A percentile compares a stretch with the other conserved stretches of the same genome.
Conservation (phyloP, 306 rosid species). For the Mucuna pruriens region DNA sequence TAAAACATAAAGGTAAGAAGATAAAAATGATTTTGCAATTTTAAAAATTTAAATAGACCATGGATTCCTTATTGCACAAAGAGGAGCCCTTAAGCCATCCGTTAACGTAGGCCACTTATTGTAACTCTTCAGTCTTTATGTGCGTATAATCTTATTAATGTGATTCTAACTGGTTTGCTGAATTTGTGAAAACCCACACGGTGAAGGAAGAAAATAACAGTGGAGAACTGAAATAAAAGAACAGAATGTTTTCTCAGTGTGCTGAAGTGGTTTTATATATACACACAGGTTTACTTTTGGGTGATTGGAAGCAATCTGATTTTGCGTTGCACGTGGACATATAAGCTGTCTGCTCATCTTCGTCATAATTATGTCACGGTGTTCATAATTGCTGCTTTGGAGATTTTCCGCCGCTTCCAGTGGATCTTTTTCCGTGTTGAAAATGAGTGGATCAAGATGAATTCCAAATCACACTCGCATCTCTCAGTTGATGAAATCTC, state of each 20-base stretch:
- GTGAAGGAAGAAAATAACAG: conserved; percentile 2
- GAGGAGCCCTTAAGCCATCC: not conserved
- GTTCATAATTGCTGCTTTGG: conserved; percentile 78
- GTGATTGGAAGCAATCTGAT: conserved; percentile 91
- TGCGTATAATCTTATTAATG: too few species aligned
- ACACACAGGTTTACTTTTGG: conserved; percentile 86
- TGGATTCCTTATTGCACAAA: not conserved
- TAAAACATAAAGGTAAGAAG: not conserved
- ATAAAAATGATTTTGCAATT: conserved; percentile 1
- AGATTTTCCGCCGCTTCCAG: conserved; percentile 97
- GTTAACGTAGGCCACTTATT: too few species aligned
- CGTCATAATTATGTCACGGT: conserved; percentile 95
- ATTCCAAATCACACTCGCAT: conserved; percentile 67
- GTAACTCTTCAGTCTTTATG: too few species aligned
- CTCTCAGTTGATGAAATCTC: conserved; percentile 62
- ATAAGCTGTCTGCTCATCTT: conserved; percentile 97
- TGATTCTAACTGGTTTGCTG: conserved; percentile 12
- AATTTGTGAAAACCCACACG: not conserved
- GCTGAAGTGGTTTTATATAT: conserved; percentile 32
- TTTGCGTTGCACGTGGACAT: conserved; percentile 99
- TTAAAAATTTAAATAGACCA: not conserved
- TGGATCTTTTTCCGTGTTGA: conserved; percentile 98
- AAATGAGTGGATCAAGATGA: conserved; percentile 89
- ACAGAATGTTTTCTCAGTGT: conserved; percentile 20
- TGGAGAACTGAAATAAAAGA: conserved; percentile 20